Percentiles rank a stretch among this genome's conserved stretches.
These are phyloP conservation scores for Bromus sterilis DNA, from an alignment of 176 grass and related monocot species.

Conservation along the genomic window DNA sequence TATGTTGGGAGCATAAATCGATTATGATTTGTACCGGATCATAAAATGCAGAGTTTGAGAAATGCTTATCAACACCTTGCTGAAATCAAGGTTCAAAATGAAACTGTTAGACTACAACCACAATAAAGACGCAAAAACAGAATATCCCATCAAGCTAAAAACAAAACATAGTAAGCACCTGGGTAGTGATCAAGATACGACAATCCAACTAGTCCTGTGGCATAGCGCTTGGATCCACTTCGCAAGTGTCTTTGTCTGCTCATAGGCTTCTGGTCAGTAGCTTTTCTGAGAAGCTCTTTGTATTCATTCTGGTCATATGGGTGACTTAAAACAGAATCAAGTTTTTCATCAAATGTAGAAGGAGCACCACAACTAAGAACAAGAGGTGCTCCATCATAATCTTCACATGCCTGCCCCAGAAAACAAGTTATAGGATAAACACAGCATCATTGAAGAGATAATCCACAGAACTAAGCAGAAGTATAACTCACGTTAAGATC, in stretches of 20 bases:
- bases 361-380: slow-evolving; percentile 13
- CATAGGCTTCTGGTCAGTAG: slow-evolving; percentile 41
- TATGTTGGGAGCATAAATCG: neutral
- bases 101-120: neutral
- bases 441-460: slow-evolving; percentile 5
- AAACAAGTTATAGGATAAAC: neutral
- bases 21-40: neutral
- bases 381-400: slow-evolving; percentile 9
- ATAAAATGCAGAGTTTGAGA: neutral
- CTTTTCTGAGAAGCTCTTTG: slow-evolving; percentile 49
- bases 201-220: slow-evolving; percentile 21
- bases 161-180: slow-evolving; percentile 9
- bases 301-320: slow-evolving; percentile 60
- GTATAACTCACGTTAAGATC: slow-evolving; percentile 13
- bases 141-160: neutral
- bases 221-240: slow-evolving; percentile 42
- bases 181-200: slow-evolving; percentile 69
- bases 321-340: slow-evolving; percentile 29
- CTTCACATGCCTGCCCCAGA: slow-evolving; percentile 10
- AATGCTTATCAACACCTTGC: neutral
- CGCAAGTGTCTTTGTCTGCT: slow-evolving; percentile 45
- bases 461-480: neutral
- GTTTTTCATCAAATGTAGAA: slow-evolving; percentile 63
- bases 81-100: neutral
- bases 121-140: neutral